Evolutionary conservation across 2,329 filamentous ascomycete species (phyloP).

Genomic region (Neonectria coccinea): DNA sequence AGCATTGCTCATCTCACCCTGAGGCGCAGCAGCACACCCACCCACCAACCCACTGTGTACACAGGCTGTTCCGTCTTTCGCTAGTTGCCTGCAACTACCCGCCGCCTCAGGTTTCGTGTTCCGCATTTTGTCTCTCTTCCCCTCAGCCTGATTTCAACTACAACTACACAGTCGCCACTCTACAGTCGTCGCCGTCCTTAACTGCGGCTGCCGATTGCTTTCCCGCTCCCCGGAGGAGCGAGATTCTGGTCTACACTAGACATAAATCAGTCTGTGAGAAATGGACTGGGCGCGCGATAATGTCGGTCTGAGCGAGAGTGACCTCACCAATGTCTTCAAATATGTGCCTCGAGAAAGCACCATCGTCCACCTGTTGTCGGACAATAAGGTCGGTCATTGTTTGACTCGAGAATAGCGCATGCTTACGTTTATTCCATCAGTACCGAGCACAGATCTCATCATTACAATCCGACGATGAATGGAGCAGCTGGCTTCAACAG

Average conservation of each 20-base stretch:
- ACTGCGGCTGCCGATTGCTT: background rate
- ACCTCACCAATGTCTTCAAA: constrained; percentile 15
- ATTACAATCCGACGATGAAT: background rate
- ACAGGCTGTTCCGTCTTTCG: too few species aligned
- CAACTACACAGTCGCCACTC: too few species aligned
- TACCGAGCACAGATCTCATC: background rate
- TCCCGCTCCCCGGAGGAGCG: background rate
- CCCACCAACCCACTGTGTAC: too few species aligned
- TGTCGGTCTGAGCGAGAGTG: constrained; percentile 3
- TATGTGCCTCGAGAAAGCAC: constrained; percentile 19
- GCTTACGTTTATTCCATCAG: background rate
- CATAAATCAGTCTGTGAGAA: background rate
- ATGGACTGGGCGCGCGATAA: constrained; percentile 18
- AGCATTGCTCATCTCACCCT: too few species aligned
- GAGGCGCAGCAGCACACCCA: too few species aligned
- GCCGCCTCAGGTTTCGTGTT: too few species aligned
- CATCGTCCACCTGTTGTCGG: constrained; percentile 2
- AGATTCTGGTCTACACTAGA: background rate
- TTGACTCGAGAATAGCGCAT: too few species aligned
- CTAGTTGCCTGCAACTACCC: too few species aligned
- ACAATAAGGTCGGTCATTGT: background rate
- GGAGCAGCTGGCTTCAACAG: background rate
- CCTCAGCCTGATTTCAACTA: too few species aligned
- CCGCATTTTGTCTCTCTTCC: too few species aligned
- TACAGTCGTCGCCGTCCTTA: background rate